Evolutionary conservation across 805 yeast genomes (phyloP), one percentile per base, ranked within the genome.

Genomic region (Nakazawaea laoshanensis): DNA sequence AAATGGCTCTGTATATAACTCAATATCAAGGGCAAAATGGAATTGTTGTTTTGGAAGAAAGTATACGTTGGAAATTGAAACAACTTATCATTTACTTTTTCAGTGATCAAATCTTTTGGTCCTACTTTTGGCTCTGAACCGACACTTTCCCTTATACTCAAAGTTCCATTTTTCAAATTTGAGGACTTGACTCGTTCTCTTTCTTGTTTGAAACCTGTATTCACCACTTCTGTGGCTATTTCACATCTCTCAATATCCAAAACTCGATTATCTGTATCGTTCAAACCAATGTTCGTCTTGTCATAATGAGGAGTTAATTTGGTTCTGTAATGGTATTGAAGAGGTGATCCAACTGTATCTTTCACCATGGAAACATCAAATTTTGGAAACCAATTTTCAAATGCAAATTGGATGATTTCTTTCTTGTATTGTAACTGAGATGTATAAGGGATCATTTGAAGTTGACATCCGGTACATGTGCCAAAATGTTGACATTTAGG

Each of bases 301-400:
- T 82, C 87, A 56, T 88, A 92, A 59, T 92, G 98, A 4, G 98
- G 98, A 0, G 98, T 92, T 26, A 92, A 67, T 51, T 92, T 92
- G 1, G 98, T 92, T 51, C 98, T 67, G 57, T 92, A 92, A 23
- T 67, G 65, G 51, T 67, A 82, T 43, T 77, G 67, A 36, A 74
- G 58, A 4, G 98, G 98, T 8, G 95, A 83, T 5, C 77, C 70
- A 24, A 79, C 70, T 0, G 94, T 84, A 5, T 27, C 28, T 11
- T 19, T 1, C 10, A 33, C 15, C 24, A 28, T n/a, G n/a, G n/a
- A 8, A 13, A 2, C 9, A 14, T 27, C 24, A 19, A 28, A 33
- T 9, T 12, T 16, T 2, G 24, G 7, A 12, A 25, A 30, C 3
- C 39, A 45, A 1, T 67, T 67, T 35, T 46, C 50, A 38, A 59